A percentile compares a stretch with the other conserved stretches of the same genome.
Evolutionary conservation across 2,329 filamentous ascomycete genomes (phyloP).

Genomic region (Beauveria varroae): DNA sequence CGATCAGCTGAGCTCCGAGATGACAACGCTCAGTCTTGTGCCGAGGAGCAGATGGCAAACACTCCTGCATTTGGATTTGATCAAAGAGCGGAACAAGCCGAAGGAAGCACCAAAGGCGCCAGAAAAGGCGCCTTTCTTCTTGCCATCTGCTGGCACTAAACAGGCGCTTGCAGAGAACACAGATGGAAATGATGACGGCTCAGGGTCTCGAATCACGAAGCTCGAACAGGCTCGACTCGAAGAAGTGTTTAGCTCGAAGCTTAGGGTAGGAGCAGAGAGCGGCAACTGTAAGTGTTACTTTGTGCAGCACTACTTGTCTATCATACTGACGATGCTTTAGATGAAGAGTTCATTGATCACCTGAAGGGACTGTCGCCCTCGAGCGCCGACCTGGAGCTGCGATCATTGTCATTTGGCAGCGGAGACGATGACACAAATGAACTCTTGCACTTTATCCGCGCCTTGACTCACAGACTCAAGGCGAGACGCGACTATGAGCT

Average conservation of each 20-base stretch:
- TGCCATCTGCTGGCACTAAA: constrained; percentile 56
- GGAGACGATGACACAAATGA: constrained; percentile 54
- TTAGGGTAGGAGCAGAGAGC: constrained; percentile 44
- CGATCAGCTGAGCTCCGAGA: constrained; percentile 73
- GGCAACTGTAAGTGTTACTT: constrained; percentile 50
- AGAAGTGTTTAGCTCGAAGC: constrained; percentile 50
- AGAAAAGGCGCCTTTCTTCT: constrained; percentile 92
- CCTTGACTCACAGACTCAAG: constrained; percentile 63
- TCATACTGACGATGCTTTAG: constrained; percentile 27
- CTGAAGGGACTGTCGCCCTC: constrained; percentile 77
- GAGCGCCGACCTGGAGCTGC: constrained; percentile 82
- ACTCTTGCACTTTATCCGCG: constrained; percentile 70
- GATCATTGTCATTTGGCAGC: constrained; percentile 55
- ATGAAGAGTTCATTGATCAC: constrained; percentile 64
- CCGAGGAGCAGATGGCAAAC: constrained; percentile 93
- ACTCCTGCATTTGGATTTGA: constrained; percentile 81
- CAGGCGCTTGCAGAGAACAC: constrained; percentile 30
- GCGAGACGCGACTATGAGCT: constrained; percentile 81
- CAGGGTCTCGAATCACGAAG: constrained; percentile 59
- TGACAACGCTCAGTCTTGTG: constrained; percentile 83
- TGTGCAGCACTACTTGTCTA: too few species aligned
- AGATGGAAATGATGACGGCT: constrained; percentile 33
- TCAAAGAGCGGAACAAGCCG: constrained; percentile 90
- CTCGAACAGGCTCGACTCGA: constrained; percentile 52
- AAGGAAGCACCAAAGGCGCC: constrained; percentile 85